Percentiles rank a stretch among this genome's conserved stretches.
Evolutionary conservation across 345 rosid genomes (phyloP).

Genomic region (Euphorbia tirucalli): DNA sequence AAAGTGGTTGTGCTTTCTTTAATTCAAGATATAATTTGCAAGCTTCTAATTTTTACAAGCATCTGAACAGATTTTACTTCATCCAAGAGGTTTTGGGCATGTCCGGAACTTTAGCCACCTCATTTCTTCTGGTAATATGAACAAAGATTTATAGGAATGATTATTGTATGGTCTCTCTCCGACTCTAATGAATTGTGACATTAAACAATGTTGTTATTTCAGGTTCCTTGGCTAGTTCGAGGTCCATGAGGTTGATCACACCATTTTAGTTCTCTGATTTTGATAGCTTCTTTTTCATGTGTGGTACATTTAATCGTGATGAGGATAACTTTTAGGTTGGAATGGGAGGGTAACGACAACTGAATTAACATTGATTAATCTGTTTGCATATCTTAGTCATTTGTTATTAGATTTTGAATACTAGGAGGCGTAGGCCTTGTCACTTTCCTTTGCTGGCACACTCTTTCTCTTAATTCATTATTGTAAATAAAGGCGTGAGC

Average conservation of each 20-base stretch:
- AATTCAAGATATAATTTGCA: neutral
- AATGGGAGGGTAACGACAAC: neutral
- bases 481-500: neutral
- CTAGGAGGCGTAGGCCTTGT: neutral
- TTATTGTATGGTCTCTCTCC: neutral
- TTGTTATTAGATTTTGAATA: neutral
- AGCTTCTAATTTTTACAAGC: conserved; percentile 8
- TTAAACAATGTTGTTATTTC: neutral
- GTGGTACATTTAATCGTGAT: neutral
- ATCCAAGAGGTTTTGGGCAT: conserved; percentile 37
- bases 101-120: conserved; percentile 45
- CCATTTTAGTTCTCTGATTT: neutral
- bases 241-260: conserved; percentile 39
- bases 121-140: conserved; percentile 44
- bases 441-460: neutral
- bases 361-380: neutral
- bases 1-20: neutral
- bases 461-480: neutral
- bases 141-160: neutral
- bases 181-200: neutral
- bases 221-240: conserved; percentile 45
- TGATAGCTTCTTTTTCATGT: conserved; percentile 2
- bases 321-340: neutral
- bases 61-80: conserved; percentile 41
- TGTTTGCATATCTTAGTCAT: neutral